Percentiles rank a stretch among this genome's conserved stretches.
phyloP scores from a whole-genome alignment of 2,329 filamentous ascomycete species.

The Colletotrichum tropicicola region DNA sequence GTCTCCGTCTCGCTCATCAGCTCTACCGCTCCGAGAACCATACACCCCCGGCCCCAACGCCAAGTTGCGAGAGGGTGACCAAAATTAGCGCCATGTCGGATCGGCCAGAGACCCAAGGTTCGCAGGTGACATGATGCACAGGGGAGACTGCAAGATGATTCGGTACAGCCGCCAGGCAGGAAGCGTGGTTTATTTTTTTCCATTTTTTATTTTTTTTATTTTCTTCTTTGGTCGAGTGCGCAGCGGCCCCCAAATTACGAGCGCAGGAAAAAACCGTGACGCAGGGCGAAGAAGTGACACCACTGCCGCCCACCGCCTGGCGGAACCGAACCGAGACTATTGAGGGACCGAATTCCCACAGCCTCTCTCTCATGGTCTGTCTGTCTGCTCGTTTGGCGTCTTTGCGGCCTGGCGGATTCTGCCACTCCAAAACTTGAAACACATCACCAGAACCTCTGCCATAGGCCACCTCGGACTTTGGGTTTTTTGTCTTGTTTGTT shows the following conservation, averaged over 20 bases:
- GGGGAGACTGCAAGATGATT: background rate
- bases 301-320: background rate
- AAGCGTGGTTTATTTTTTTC: background rate
- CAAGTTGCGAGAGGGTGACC: background rate
- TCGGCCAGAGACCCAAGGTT: background rate
- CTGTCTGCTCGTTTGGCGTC: background rate
- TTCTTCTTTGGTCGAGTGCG: background rate
- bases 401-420: background rate
- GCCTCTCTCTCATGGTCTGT: background rate
- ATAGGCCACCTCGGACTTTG: slow-evolving; percentile 17
- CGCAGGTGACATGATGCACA: slow-evolving; percentile 8
- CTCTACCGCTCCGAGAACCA: background rate
- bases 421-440: slow-evolving; percentile 15
- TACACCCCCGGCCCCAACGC: background rate
- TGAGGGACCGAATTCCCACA: background rate
- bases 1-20: background rate
- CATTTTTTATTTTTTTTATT: background rate
- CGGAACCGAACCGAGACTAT: no score
- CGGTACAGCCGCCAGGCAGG: background rate
- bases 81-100: slow-evolving; percentile 7
- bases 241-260: slow-evolving; percentile 12
- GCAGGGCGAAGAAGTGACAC: slow-evolving; percentile 18
- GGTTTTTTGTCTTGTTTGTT: background rate
- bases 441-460: slow-evolving; percentile 1
- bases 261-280: background rate